Percentiles rank a stretch among this genome's conserved stretches.
These are phyloP conservation scores for Chrysanthemum lavandulifolium DNA, from an alignment of 129 eudicot genomes.

Conservation along the genomic window DNA sequence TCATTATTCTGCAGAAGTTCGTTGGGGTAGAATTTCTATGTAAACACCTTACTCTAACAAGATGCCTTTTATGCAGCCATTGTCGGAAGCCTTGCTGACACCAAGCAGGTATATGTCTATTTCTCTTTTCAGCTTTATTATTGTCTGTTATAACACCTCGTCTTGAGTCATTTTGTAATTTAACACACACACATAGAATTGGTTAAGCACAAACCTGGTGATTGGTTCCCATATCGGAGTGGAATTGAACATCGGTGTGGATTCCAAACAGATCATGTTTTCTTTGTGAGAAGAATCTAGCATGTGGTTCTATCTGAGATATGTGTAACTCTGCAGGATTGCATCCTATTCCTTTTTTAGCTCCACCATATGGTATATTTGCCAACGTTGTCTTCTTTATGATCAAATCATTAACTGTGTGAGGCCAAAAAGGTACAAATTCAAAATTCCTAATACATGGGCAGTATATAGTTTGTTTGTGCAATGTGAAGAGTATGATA, in stretches of 20 bases:
- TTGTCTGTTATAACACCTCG: constrained; percentile 52
- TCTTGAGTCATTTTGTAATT: constrained; percentile 10
- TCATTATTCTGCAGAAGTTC: too few relatives aligned
- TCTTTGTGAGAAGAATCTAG: constrained; percentile 90
- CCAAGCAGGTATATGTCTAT: too few relatives aligned
- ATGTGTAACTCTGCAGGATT: constrained; percentile 62
- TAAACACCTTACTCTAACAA: too few relatives aligned
- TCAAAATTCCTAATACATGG: too few relatives aligned
- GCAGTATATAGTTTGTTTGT: too few relatives aligned
- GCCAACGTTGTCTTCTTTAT: constrained; percentile 99
- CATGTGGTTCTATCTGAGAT: constrained; percentile 76
- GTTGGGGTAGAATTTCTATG: too few relatives aligned
- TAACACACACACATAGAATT: background rate
- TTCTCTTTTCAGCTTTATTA: constrained; percentile 1
- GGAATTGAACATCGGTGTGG: constrained; percentile 98
- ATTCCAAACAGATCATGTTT: constrained; percentile 87
- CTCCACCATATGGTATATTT: constrained; percentile 94
- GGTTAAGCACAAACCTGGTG: constrained; percentile 52
- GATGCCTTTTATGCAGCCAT: too few relatives aligned
- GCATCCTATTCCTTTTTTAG: constrained; percentile 97
- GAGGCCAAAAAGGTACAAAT: too few relatives aligned
- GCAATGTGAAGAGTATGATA: too few relatives aligned
- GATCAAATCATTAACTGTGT: constrained; percentile 39
- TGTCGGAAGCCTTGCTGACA: too few relatives aligned
- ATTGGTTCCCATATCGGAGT: constrained; percentile 96